Conservation (phyloP, 176 grass and related monocot genomes). For the Hyparrhenia diplandra region DNA sequence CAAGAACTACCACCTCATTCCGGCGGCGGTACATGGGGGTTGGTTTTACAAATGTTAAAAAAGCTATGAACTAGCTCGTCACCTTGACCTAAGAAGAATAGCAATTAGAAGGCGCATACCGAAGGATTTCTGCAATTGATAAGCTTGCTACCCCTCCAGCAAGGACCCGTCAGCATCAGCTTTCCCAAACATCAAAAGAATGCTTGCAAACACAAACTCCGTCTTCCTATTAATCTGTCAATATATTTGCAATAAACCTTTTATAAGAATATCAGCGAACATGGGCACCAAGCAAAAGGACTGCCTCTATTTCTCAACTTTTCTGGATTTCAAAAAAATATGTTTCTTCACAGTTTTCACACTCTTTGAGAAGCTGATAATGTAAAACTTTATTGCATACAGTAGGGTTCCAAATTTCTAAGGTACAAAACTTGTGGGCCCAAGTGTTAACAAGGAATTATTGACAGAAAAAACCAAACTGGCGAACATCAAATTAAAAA, state of each 20-base stretch:
- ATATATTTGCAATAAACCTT: neutral
- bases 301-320: neutral
- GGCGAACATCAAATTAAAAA: neutral
- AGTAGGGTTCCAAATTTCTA: neutral
- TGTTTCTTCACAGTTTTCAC: neutral
- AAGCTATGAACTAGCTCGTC: too few species aligned
- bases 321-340: neutral
- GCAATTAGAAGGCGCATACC: conserved; percentile 41
- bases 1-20: too few species aligned
- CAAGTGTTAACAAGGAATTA: neutral
- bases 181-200: conserved; percentile 89
- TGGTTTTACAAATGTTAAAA: too few species aligned
- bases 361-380: neutral
- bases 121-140: conserved; percentile 88
- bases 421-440: neutral
- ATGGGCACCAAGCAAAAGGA: too few species aligned
- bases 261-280: neutral
- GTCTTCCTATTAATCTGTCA: conserved; percentile 87
- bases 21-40: too few species aligned
- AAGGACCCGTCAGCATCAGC: conserved; percentile 69
- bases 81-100: neutral
- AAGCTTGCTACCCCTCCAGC: conserved; percentile 68
- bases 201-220: conserved; percentile 96
- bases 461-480: neutral
- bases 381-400: neutral